Evolutionary conservation across 116 monocot species (phyloP), one percentile per base, ranked within the genome.

Genomic region (Papilionanthe hybrid): DNA sequence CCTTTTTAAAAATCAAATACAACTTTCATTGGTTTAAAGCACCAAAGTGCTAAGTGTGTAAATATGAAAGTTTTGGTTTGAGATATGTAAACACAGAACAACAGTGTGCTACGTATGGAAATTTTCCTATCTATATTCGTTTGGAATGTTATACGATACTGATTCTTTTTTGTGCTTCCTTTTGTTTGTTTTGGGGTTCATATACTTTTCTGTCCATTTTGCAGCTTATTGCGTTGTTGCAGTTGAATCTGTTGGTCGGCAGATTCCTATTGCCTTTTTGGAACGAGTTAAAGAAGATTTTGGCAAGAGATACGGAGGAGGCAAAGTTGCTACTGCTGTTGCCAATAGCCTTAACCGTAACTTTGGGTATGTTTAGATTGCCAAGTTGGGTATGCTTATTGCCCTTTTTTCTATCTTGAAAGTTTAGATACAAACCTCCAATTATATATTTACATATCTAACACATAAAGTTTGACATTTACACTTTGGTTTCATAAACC

Each of bases 191-290:
- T 30, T 28, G 5, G 15, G 13, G 4, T 5, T 71, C 17, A 1
- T 48, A 32, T 1, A 5, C 48, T 22, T 25, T 45, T 67, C 9
- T 10, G 32, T 32, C 32, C 32, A 42, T 42, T 37, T 37, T 76
- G 81, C 81, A 81, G 81, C 81, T 19, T 81, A 81, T 29, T 81
- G 81, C 43, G 81, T 81, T 0, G 81, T 81, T 76, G 81, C 81
- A 2, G 82, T 71, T n/a, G 82, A 82, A 68, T 55, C 68, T 22
- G 82, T 77, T 48, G 82, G 82, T 3, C 69, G 77, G 49, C 77
- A 82, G 71, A 29, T 82, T 66, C 77, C 82, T 6, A 77, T 82
- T 13, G 82, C 82, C 9, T 82, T 82, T 56, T 49, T 82, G 18
- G 82, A 82, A 50, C 77, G 82, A 29, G 42, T 82, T 71, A 82